Base-by-base conservation (phyloP, 2,329 filamentous ascomycete genomes). In the Curvularia verruculosa region DNA sequence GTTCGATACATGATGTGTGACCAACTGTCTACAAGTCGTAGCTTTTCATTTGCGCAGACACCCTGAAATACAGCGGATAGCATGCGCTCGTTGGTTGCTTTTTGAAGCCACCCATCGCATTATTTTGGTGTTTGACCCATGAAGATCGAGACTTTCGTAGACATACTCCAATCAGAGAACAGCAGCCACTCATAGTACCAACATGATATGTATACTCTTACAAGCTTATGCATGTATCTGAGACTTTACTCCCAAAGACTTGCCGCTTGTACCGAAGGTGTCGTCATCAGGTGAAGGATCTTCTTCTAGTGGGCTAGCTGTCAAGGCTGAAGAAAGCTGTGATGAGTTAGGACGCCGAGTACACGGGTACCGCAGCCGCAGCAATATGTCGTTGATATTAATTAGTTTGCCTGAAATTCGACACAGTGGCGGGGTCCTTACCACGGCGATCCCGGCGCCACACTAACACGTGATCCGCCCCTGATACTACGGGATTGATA, bases 401-500 rank as follows among this genome's bases (percentile, higher is more conserved):
- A 36, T 26, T 49, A 39, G 31, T 15, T 18, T 5, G 23, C 29
- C 40, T 43, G 47, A 39, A 51, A 13, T 19, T 45, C 23, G 31
- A 26, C n/a, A 15, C n/a, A 15, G 44, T 18, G 15, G 8, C 15
- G 34, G 44, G 24, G 18, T n/a, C 26, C 24, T 31, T 45, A 18
- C 34, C 24, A 45, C 52, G 52, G 47, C 52, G 52, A 55, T 55
- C 28, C 52, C 52, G 52, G 36, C 48, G 52, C 52, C 52, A 55
- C 52, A 40, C 21, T 1, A 31, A 1, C 52, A 55, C 52, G 52
- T 55, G 52, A 55, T 31, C 19, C 23, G 46, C 18, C 29, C 19
- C 9, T 37, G n/a, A 21, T 29, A 54, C 29, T 31, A 50, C 36
- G 1, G 26, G 9, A 43, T 45, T 15, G 23, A 26, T 43, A 8